Evolutionary conservation across 148 eudicot genomes (phyloP), one percentile per base, ranked within the genome.

Genomic region (Pharnaceum exiguum): DNA sequence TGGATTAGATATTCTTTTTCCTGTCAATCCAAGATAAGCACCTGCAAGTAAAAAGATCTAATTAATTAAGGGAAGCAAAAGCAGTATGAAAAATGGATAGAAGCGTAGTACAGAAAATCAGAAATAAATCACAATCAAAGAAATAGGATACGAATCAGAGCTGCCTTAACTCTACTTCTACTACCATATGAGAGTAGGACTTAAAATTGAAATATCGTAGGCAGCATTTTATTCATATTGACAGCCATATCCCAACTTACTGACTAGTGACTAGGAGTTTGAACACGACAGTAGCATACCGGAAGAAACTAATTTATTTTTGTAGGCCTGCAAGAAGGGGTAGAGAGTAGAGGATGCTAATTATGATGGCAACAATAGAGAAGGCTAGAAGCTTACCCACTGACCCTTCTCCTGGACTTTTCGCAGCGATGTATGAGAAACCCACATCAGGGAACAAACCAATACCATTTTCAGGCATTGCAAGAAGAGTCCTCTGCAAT

Each of bases 391-490:
- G 16, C 81, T 55, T 70, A 91, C 98, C 98, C 28, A 88, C 88
- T 70, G 95, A 79, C 56, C 98, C 96, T 75, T 79, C 90, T 47
- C 95, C 98, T 5, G 98, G 95, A 60, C 77, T 83, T 69, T 79
- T 79, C 68, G 96, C 96, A 19, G 98, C 96, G 62, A 91, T 88
- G 69, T 81, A 82, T 38, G 98, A 77, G 71, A 91, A 91, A 39
- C 98, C 98, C 50, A 91, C 98, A 79, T 91, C 98, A 62, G 98
- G 98, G 45, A 91, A 91, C 74, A 91, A 83, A 42, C 98, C 98
- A 63, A 88, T 91, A 13, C 88, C 95, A 52, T 88, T 91, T 71
- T 91, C 98, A 45, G 98, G 98, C 98, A 91, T 91, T 55, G 95
- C 94, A 70, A 91, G 96, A 66, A 91, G 73, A 60, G 95, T 91